Percentiles rank a stretch among this genome's conserved stretches.
phyloP scores from a whole-genome alignment of 2,329 filamentous ascomycete species.

The Rhytidhysteron rufulum region DNA sequence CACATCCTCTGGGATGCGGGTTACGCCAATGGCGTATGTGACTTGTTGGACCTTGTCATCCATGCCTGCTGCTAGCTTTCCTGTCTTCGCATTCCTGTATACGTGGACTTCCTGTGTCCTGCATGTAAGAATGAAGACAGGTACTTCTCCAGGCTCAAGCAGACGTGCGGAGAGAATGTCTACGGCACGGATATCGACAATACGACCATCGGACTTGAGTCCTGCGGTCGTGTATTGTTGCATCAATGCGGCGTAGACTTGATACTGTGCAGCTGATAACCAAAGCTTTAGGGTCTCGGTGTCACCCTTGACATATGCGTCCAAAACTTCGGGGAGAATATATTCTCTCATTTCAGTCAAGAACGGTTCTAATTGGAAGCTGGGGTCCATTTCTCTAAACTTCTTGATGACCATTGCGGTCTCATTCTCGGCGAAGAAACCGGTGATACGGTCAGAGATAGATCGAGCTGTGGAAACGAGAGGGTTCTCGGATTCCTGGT shows the following conservation, averaged over 20 bases:
- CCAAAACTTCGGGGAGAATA: conserved; percentile 92
- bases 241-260: conserved; percentile 92
- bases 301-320: conserved; percentile 97
- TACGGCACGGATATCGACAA: conserved; percentile 91
- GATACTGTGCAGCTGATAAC: conserved; percentile 94
- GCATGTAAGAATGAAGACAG: conserved; percentile 96
- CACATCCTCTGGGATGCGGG: conserved; percentile 88
- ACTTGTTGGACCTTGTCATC: conserved; percentile 98
- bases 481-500: conserved; percentile 96
- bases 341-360: conserved; percentile 94
- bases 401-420: conserved; percentile 97
- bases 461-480: conserved; percentile 88
- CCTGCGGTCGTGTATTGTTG: conserved; percentile 94
- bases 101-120: conserved; percentile 97
- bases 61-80: conserved; percentile 90
- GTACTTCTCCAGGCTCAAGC: conserved; percentile 80
- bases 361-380: conserved; percentile 93
- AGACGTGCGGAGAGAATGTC: conserved; percentile 80
- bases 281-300: conserved; percentile 85
- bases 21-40: conserved; percentile 96
- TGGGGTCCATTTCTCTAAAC: conserved; percentile 91
- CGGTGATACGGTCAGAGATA: conserved; percentile 87
- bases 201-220: conserved; percentile 89
- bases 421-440: conserved; percentile 98
- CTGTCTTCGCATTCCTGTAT: conserved; percentile 86